Conservation (phyloP, 345 rosid species). For the Rubroshorea leprosula region DNA sequence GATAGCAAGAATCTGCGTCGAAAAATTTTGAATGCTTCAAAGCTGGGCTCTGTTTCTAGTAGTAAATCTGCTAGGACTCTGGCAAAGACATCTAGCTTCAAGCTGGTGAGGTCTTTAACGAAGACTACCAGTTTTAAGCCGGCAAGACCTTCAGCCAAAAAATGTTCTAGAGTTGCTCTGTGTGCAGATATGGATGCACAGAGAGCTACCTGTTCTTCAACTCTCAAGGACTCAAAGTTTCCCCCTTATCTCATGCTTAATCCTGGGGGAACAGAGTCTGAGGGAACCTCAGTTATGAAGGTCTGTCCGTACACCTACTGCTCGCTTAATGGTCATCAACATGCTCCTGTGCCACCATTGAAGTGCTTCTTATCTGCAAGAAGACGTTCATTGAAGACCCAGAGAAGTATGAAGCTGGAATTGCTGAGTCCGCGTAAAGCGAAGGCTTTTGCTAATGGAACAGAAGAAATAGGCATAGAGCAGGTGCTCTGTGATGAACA, state of each 20-base stretch:
- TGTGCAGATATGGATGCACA: conserved; percentile 38
- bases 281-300: conserved; percentile 71
- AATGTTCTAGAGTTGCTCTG: conserved; percentile 40
- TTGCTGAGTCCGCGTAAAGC: conserved; percentile 23
- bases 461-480: conserved; percentile 12
- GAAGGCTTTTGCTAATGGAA: conserved; percentile 11
- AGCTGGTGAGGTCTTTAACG: conserved; percentile 48
- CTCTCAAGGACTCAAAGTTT: conserved; percentile 77
- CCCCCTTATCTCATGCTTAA: conserved; percentile 63
- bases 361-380: conserved; percentile 62
- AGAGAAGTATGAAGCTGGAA: conserved; percentile 43
- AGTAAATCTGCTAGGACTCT: conserved; percentile 24
- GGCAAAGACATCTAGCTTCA: conserved; percentile 47
- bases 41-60: conserved; percentile 32
- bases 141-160: conserved; percentile 32
- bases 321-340: conserved; percentile 89
- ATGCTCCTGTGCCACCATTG: conserved; percentile 60
- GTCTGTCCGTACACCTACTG: conserved; percentile 84
- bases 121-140: conserved; percentile 68
- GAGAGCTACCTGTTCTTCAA: conserved; percentile 85
- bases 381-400: conserved; percentile 55
- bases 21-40: conserved; percentile 23
- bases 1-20: conserved; percentile 25
- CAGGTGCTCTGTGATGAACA: conserved; percentile 3
- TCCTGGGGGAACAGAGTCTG: conserved; percentile 54